These are phyloP conservation scores for Fusarium praegraminearum DNA, from an alignment of 2,329 filamentous ascomycete species.

Conservation along the genomic window DNA sequence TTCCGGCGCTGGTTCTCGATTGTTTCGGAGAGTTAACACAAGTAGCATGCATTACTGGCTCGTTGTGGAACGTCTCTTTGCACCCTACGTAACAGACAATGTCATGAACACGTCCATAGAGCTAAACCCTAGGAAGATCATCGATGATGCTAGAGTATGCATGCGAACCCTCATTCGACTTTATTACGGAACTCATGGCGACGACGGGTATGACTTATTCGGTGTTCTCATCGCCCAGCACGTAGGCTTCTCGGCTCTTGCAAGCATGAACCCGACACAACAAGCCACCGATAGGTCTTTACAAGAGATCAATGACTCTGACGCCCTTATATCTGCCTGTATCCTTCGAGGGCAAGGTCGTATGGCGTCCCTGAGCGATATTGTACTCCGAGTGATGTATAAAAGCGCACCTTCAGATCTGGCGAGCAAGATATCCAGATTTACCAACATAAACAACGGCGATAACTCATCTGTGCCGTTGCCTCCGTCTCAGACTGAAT, in stretches of 20 bases:
- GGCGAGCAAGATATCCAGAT: neutral
- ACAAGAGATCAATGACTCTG: neutral
- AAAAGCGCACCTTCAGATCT: neutral
- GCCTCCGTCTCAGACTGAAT: neutral
- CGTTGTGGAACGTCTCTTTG: neutral
- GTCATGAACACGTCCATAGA: rapidly evolving
- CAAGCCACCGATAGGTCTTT: neutral
- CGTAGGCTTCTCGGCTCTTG: neutral
- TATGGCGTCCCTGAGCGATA: neutral
- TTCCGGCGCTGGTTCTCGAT: rapidly evolving
- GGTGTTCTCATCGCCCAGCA: neutral
- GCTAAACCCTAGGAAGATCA: neutral
- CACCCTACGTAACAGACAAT: rapidly evolving
- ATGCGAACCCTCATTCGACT: neutral
- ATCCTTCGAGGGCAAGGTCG: neutral
- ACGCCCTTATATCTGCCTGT: neutral
- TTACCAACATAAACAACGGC: neutral
- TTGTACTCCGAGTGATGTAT: neutral
- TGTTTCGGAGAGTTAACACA: neutral
- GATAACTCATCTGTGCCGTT: rapidly evolving
- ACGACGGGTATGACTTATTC: neutral
- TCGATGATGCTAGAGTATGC: neutral
- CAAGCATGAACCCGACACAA: rapidly evolving
- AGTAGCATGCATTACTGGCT: neutral
- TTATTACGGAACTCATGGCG: neutral